Conservation (phyloP, 345 rosid genomes). For the Reutealis trisperma region DNA sequence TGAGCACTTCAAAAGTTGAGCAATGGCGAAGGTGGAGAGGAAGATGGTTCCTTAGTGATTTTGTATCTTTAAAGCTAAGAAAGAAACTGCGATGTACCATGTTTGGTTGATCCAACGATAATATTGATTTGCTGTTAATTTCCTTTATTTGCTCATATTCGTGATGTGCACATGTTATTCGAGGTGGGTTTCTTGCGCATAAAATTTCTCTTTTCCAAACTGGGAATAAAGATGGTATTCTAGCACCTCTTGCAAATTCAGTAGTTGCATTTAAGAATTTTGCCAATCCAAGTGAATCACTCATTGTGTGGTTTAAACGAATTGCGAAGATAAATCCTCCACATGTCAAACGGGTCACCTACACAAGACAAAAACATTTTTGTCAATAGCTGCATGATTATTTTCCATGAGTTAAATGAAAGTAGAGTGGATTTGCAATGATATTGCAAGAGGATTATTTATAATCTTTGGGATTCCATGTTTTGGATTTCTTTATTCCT, state of each 20-base stretch:
- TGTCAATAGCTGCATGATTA: too few relatives aligned
- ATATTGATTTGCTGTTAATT: neutral
- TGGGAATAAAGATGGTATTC: neutral
- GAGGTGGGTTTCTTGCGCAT: constrained; percentile 1
- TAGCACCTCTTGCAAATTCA: neutral
- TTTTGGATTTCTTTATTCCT: too few relatives aligned
- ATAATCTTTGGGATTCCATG: too few relatives aligned
- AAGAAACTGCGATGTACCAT: neutral
- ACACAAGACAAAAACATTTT: neutral
- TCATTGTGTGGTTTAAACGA: neutral
- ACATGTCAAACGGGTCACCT: constrained; percentile 9
- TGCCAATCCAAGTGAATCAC: neutral
- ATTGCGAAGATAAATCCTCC: constrained; percentile 9
- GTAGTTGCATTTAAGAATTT: neutral
- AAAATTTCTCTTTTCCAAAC: neutral
- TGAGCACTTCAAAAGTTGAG: constrained; percentile 1
- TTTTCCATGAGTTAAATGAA: too few relatives aligned
- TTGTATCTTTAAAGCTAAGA: neutral
- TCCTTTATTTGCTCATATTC: neutral
- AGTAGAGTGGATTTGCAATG: too few relatives aligned
- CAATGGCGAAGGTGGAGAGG: neutral
- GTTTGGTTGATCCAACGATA: neutral
- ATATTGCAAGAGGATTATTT: too few relatives aligned
- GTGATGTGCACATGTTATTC: neutral
- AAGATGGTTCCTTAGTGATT: neutral